Evolutionary conservation across 169 alveolate species (phyloP).

Genomic region (Perkinsus chesapeaki): DNA sequence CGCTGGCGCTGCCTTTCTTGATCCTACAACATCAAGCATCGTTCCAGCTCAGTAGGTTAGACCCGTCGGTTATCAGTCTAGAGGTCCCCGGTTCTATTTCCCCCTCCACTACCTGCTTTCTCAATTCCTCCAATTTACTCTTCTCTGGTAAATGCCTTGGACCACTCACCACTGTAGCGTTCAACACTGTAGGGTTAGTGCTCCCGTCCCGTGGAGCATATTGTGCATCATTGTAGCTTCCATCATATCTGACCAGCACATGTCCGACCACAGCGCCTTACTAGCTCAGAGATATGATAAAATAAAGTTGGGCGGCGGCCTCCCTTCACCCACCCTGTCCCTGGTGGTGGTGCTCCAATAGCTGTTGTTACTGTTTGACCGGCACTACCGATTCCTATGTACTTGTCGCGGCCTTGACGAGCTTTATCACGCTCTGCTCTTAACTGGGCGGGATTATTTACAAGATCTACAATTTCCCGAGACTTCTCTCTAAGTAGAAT

Average conservation of each 20-base stretch:
- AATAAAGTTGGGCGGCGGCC: no score
- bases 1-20: neutral
- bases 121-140: neutral
- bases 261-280: no score
- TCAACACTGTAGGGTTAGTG: neutral
- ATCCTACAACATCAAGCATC: neutral
- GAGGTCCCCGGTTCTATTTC: neutral
- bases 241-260: neutral
- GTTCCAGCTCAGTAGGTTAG: neutral
- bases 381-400: conserved; percentile 38
- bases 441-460: conserved; percentile 41
- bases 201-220: neutral
- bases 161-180: neutral
- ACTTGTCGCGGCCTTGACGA: conserved; percentile 45
- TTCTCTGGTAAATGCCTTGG: neutral
- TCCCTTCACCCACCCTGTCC: neutral
- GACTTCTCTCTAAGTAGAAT: conserved; percentile 44
- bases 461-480: conserved; percentile 28
- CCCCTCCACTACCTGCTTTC: neutral
- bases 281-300: no score
- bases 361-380: conserved; percentile 7
- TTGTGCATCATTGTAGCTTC: neutral
- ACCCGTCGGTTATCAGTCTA: neutral
- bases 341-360: conserved; percentile 7
- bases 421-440: conserved; percentile 61